Evolutionary conservation across 2,329 filamentous ascomycete genomes (phyloP), one percentile per base, ranked within the genome.

Genomic region (Fusarium fujikuroi): DNA sequence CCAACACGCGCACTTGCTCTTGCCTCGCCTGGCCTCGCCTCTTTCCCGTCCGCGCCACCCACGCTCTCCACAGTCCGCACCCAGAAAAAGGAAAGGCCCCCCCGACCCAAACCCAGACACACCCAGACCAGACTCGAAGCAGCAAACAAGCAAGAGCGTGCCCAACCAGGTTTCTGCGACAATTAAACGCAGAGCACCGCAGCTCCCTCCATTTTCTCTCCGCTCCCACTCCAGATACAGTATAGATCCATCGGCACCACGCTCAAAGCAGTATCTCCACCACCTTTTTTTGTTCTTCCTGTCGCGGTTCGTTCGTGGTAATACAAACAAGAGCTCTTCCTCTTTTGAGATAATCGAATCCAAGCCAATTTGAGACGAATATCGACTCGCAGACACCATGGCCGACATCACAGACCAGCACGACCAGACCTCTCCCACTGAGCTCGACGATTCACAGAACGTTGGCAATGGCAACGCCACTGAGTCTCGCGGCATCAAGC

Each of bases 401-500:
- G 92, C 92, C 87, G 92, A 95, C 86, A 92, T 94, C 85, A 90
- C 92, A 77, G 91, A 93, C 80, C 91, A 93, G 82, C 91, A 93
- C 87, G 91, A 93, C 80, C 91, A 93, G 81, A 91, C 91, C 78
- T 92, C 92, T 77, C 90, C 92, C 72, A 91, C 89, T 78, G 92
- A 92, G 78, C 89, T 92, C 80, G 92, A 94, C 80, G 92, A 95
- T 77, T 83, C 89, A 77, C 91, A 93, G 80, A 85, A 89, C 76
- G 87, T 90, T 78, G 92, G 92, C 84, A 95, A 95, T 86, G 93
- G 92, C 83, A 92, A 88, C 78, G 87, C 86, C 77, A 87, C 87
- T 80, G 93, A 95, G 81, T 89, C 86, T 84, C 94, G 95, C 82
- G 95, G 94, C 83, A 90, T 95, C 85, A 98, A 98, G 89, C 95